A percentile compares a stretch with the other conserved stretches of the same genome.
phyloP scores from a whole-genome alignment of 2,329 filamentous ascomycete species.

The Uncinocarpus reesii region DNA sequence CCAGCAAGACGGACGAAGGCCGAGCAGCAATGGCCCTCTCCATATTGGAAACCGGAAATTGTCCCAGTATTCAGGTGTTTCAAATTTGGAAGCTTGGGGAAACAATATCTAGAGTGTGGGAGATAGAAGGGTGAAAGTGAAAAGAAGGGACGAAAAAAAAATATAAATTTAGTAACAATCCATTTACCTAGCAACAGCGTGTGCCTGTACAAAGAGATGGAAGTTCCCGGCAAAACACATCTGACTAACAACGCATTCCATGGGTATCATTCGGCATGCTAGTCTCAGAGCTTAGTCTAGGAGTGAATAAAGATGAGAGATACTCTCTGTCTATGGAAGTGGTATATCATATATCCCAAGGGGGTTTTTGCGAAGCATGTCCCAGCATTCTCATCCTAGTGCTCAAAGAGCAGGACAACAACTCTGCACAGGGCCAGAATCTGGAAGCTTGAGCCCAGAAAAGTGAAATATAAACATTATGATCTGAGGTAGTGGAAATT shows the following conservation, averaged over 20 bases:
- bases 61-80: not conserved
- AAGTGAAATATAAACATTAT: no score
- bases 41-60: not conserved
- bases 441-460: no score
- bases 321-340: no score
- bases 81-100: not conserved
- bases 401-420: no score
- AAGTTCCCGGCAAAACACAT: not conserved
- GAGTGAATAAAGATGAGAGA: not conserved
- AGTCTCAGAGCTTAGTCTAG: not conserved
- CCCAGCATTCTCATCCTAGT: no score
- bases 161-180: not conserved
- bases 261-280: not conserved
- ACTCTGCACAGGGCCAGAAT: no score
- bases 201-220: not conserved
- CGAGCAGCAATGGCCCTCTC: not conserved
- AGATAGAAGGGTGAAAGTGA: not conserved
- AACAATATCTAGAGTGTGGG: not conserved
- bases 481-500: no score
- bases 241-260: not conserved
- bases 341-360: no score
- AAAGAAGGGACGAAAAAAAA: not conserved
- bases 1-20: conserved; percentile 15
- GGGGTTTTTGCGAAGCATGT: no score
- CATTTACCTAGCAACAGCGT: not conserved